Conservation (phyloP, 805 yeast genomes). For the Wickerhamiella lipophila region DNA sequence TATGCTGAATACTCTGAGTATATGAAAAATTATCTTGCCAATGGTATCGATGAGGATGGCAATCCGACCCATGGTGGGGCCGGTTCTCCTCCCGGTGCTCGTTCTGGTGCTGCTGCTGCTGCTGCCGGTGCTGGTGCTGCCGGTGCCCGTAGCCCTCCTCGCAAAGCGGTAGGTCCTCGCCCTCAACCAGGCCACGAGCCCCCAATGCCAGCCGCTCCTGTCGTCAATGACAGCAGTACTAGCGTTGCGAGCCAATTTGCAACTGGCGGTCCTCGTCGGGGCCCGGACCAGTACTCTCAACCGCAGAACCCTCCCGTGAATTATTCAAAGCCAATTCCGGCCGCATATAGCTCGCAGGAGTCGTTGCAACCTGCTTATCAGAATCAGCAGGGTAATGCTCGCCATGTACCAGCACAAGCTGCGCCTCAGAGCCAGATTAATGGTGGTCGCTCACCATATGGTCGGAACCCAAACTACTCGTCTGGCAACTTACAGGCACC, state of each 20-base stretch:
- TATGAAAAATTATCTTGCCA: slow-evolving; percentile 20
- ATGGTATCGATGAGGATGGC: slow-evolving; percentile 2
- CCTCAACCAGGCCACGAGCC: slow-evolving; percentile 9
- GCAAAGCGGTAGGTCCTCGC: slow-evolving; percentile 5
- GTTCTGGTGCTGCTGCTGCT: background rate
- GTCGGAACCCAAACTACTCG: background rate
- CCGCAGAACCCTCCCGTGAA: background rate
- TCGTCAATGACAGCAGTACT: background rate
- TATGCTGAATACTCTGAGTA: slow-evolving; percentile 24
- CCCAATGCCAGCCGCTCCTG: background rate
- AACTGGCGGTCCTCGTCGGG: background rate
- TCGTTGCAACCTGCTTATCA: background rate
- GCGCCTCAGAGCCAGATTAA: background rate
- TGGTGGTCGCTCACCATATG: background rate
- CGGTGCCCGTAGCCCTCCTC: slow-evolving; percentile 2
- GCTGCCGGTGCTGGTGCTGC: background rate
- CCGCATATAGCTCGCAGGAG: background rate
- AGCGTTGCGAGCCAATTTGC: slow-evolving; percentile 1
- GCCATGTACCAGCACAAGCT: background rate
- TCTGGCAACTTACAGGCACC: background rate
- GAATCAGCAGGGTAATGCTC: background rate
- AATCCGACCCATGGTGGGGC: background rate
- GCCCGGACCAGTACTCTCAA: background rate
- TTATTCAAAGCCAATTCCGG: background rate
- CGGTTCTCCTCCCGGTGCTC: background rate